Base-by-base conservation (phyloP, 2,329 filamentous ascomycete genomes). In the Rugonectria rugulosa region DNA sequence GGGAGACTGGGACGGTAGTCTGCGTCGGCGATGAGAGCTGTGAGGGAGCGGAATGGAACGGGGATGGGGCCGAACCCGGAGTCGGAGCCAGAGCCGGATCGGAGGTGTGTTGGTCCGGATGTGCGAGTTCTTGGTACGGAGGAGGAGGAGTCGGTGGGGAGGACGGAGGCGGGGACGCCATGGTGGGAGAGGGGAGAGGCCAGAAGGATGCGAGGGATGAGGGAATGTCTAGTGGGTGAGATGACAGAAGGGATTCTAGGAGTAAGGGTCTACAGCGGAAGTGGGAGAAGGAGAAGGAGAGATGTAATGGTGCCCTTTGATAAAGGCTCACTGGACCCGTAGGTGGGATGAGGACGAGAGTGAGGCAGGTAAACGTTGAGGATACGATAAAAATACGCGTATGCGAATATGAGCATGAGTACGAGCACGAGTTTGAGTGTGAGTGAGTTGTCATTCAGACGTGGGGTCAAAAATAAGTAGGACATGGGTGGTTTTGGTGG, bases 1-100 rank as follows among this genome's bases (percentile, higher is more conserved):
- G 26, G 19, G 20, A 10, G 12, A 43, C 6, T n/a, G 52, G 48
- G n/a, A n/a, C n/a, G n/a, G n/a, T n/a, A 36, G 59, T 60, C 19
- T 62, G 52, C 21, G 56, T 59, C 26, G 62, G 60, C 36, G 60
- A 52, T 26, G 54, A 47, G 53, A 40, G 50, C 19, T 40, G 53
- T 23, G 53, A 37, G 12, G 36, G 27, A 36, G 38, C 43, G 49
- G 57, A 61, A 27, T 44, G 50, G 14, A 43, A 27, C 15, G 19
- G 37, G 14, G 51, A 42, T 24, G 44, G 37, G 26, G 37, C 38
- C 20, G 52, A 20, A 12, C 8, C 27, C 43, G 43, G 31, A 10
- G 21, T 15, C 31, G 43, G 27, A 8, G 3, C 37, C 44, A 31
- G 38, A 17, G 45, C 23, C 46, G 46, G 21, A 4, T n/a, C n/a